A percentile compares a stretch with the other conserved stretches of the same genome.
Conservation (phyloP, 306 rosid species). For the Rosa persica region DNA sequence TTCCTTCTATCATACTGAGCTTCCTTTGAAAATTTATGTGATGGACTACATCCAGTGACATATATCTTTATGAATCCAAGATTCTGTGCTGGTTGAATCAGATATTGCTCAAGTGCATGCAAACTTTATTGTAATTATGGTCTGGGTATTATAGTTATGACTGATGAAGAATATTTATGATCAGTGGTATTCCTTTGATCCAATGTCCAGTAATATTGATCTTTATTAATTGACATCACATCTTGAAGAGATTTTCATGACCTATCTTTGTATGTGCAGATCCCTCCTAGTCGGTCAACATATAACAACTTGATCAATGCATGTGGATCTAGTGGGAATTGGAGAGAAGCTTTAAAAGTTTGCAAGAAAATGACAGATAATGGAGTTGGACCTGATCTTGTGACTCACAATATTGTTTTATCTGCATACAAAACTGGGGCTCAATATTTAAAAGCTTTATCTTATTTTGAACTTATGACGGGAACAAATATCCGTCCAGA, state of each 20-base stretch:
- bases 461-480: constrained; percentile 93
- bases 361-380: constrained; percentile 97
- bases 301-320: constrained; percentile 96
- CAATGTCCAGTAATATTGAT: background rate
- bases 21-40: background rate
- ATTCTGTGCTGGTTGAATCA: background rate
- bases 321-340: constrained; percentile 94
- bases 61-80: background rate
- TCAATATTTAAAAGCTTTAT: constrained; percentile 85
- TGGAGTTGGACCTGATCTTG: constrained; percentile 98
- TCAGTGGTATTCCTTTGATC: constrained; percentile 14
- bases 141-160: background rate
- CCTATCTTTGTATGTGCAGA: constrained; percentile 45
- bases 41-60: background rate
- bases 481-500: constrained; percentile 83
- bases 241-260: constrained; percentile 27
- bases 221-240: constrained; percentile 9
- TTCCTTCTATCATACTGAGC: background rate
- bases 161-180: constrained; percentile 1
- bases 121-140: constrained; percentile 9
- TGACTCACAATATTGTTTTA: constrained; percentile 87
- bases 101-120: constrained; percentile 5
- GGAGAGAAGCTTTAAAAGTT: constrained; percentile 87
- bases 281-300: constrained; percentile 87
- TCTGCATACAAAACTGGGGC: constrained; percentile 86